Conservation (phyloP, 192 early-diverging fungal species). For the Chytriomyces sp. region DNA sequence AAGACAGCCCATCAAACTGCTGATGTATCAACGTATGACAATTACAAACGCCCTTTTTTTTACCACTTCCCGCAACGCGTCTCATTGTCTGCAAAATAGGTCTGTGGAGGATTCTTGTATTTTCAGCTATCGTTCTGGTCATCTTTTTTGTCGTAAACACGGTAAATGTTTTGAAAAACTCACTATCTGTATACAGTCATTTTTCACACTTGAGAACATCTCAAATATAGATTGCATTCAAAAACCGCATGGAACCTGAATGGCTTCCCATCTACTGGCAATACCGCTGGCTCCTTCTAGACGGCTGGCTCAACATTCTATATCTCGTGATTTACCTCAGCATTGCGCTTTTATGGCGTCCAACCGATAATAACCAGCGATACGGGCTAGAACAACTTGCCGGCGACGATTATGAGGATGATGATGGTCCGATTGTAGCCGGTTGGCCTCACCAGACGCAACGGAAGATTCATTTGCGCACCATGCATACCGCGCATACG, state of each 20-base stretch:
- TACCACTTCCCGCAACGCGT: neutral
- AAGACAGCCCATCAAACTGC: constrained; percentile 85
- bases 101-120: constrained; percentile 78
- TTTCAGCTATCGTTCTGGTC: constrained; percentile 73
- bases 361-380: constrained; percentile 87
- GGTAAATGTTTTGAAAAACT: constrained; percentile 46
- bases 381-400: constrained; percentile 88
- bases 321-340: constrained; percentile 80
- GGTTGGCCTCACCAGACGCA: neutral
- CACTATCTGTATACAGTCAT: neutral
- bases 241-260: constrained; percentile 61
- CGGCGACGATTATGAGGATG: constrained; percentile 68
- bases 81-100: constrained; percentile 25
- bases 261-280: constrained; percentile 83
- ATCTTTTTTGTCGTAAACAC: constrained; percentile 85
- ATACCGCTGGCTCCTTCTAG: constrained; percentile 88
- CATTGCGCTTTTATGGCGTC: constrained; percentile 90
- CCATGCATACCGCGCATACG: constrained; percentile 25
- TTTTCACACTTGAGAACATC: neutral
- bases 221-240: constrained; percentile 50
- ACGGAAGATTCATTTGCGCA: constrained; percentile 14
- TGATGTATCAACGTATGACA: constrained; percentile 79
- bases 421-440: constrained; percentile 10
- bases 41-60: neutral
- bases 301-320: constrained; percentile 90